Base-by-base conservation (phyloP, 2,329 filamentous ascomycete species). In the Penicillium sp. region DNA sequence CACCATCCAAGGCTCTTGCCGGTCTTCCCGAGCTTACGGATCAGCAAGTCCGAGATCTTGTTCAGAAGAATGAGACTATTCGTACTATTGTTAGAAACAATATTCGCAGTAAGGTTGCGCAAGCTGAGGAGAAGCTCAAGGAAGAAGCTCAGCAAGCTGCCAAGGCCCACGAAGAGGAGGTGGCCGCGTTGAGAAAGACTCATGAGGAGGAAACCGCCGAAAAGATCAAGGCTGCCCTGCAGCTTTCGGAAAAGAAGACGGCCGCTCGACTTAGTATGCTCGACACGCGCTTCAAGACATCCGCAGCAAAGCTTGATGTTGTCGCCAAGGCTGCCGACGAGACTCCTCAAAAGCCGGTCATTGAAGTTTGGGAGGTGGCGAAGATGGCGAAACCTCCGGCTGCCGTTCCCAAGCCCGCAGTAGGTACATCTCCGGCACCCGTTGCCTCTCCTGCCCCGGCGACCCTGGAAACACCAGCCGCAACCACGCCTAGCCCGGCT, bases 331-430 rank as follows among this genome's bases (percentile, higher is more conserved):
- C 94, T 13, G 92, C 89, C 0, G 83, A 83, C n/a, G 89, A 96
- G 50, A 97, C 93, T 0, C 94, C 94, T 0, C 83, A 94, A 68
- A 88, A 87, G 71, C 86, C 92, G 0, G 92, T 98, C 4, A 85
- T 81, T 10, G 92, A 97, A 75, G 93, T 97, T 0, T 97, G 91
- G 90, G 87, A 89, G 63, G 79, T 90, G 55, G 92, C 89, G 0
- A 93, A 94, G 76, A 81, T 78, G 54, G 84, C 86, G 11, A 89
- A 86, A 71, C 80, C 84, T 55, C 64, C 75, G 19, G 58, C 71
- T 40, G 67, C 70, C 40, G 59, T 69, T 27, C 61, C 66, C 16
- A 77, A 72, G 62, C 70, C 73, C 18, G 55, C 63, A 7, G 64
- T 68, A 50, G 54, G 62, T 53, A 54, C 61, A 19, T 60, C 68